Evolutionary conservation across 1,284 basidiomycete species (phyloP), one percentile per base, ranked within the genome.

Genomic region (Coniferiporia sulphurascens): DNA sequence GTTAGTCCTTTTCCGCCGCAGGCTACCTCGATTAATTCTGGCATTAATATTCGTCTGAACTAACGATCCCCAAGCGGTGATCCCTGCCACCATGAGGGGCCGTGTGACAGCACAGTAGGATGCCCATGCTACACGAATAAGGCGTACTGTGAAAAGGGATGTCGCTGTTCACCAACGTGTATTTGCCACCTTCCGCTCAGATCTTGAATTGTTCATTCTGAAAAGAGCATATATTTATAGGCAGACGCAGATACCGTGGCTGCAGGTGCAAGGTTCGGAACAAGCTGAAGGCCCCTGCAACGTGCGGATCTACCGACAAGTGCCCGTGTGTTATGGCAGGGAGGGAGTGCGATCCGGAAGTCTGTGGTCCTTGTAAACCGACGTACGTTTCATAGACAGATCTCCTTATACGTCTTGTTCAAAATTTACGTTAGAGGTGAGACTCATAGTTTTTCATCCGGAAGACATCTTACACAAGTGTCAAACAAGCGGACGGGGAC

Each of bases 291-390:
- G 27, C 27, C 27, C 27, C 27, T 27, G 27, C 27, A 27, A 13
- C 13, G 17, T 19, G 13, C 38, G 3, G 15, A 41, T 41, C 15
- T 19, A 75, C 71, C 1, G 61, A 66, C 3, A 67, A 69, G 10
- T 85, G 83, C 63, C 73, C 76, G 0, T 85, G 83, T 64, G 72
- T 68, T 51, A 54, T 61, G 3, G 72, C 65, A 0, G 48, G 63
- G 3, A 69, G 74, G 52, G 79, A 82, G 65, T 80, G 80, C 59
- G 74, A 78, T 65, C 73, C 75, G 22, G 73, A 75, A 50, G 27
- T 70, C 1, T 77, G 75, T 60, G 17, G 36, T 21, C 61, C 61
- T 22, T 70, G 67, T 59, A 68, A 71, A 49, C 66, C 70, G 48
- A 74, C 67, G 76, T 75, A 55, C 50, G 72, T 65, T 12, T 55